phyloP scores from a whole-genome alignment of 805 yeast species.

The Cyberlindnera nakhonratchasimensis region DNA sequence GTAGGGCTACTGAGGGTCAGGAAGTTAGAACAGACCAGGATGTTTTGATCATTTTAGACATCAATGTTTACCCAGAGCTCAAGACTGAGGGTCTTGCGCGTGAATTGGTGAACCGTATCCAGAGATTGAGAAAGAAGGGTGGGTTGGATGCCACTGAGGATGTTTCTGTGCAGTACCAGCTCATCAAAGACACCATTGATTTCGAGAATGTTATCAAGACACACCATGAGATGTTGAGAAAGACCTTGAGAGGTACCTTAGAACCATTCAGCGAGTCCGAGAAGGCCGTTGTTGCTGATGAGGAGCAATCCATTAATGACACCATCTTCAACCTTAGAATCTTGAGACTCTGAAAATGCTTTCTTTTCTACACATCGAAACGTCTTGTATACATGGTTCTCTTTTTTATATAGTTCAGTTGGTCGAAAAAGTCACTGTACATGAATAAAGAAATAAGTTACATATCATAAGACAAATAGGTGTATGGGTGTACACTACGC shows the following conservation, averaged over 20 bases:
- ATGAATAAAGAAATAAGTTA: not conserved
- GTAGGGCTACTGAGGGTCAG: slow-evolving; percentile 60
- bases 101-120: slow-evolving; percentile 95
- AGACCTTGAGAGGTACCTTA: slow-evolving; percentile 64
- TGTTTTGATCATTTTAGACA: slow-evolving; percentile 85
- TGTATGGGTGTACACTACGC: too few relatives aligned
- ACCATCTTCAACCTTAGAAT: slow-evolving; percentile 76
- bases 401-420: too few relatives aligned
- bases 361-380: not conserved
- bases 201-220: slow-evolving; percentile 57
- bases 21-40: slow-evolving; percentile 88
- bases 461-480: too few relatives aligned
- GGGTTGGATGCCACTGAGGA: slow-evolving; percentile 95
- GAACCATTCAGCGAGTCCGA: slow-evolving; percentile 42
- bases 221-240: slow-evolving; percentile 67
- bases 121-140: slow-evolving; percentile 94
- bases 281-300: slow-evolving; percentile 68
- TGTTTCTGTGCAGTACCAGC: slow-evolving; percentile 76
- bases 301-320: slow-evolving; percentile 81
- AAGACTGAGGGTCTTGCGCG: slow-evolving; percentile 94
- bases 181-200: slow-evolving; percentile 59
- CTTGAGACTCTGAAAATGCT: slow-evolving; percentile 50
- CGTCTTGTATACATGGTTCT: not conserved
- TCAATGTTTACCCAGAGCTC: slow-evolving; percentile 81
- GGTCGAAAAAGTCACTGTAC: not conserved